Evolutionary conservation across 139 green algal genomes (phyloP), one percentile per base, ranked within the genome.

Genomic region (Micractinium sp.): DNA sequence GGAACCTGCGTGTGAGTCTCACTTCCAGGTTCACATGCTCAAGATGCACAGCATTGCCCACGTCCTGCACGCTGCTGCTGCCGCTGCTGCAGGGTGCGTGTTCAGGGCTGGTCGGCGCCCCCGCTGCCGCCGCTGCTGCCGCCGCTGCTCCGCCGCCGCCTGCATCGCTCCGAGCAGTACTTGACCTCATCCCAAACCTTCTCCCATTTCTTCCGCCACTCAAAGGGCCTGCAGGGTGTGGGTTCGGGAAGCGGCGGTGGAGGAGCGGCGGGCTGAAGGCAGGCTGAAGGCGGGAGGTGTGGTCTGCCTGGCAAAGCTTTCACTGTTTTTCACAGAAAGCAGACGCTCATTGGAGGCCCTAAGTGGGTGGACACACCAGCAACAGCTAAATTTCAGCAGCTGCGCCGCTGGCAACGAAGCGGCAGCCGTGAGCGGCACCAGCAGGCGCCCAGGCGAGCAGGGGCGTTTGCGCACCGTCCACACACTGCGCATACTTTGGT

Each of bases 151-250:
- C 81, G 81, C 56, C 36, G 81, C 81, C 56, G 56, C 56, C 81
- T n/a, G 81, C 81, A 86, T n/a, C 81, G 53, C n/a, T 86, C 81
- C 14, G 47, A 75, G 81, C 81, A 86, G 23, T 86, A 86, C 60
- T 86, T 86, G 81, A 86, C 81, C 60, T 86, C 81, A 36, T 86
- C 81, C 81, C 81, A 86, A 0, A 86, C 81, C 81, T 74, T 75
- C 56, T 74, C 81, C 81, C 81, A 86, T 56, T 86, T 86, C 81
- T 86, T 86, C n/a, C 81, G 81, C 81, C 81, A 86, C 81, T 76
- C 81, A 47, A 86, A 86, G 5, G 81, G 60, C 56, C 81, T 74
- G 56, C 81, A 60, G 23, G 19, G 38, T 23, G 63, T 71, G 63
- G 18, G 63, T 71, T 5, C 4, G 9, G 63, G 20, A 23, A 71